phyloP scores from a whole-genome alignment of 192 early-diverging fungal genomes.

The Linnemannia elongata region DNA sequence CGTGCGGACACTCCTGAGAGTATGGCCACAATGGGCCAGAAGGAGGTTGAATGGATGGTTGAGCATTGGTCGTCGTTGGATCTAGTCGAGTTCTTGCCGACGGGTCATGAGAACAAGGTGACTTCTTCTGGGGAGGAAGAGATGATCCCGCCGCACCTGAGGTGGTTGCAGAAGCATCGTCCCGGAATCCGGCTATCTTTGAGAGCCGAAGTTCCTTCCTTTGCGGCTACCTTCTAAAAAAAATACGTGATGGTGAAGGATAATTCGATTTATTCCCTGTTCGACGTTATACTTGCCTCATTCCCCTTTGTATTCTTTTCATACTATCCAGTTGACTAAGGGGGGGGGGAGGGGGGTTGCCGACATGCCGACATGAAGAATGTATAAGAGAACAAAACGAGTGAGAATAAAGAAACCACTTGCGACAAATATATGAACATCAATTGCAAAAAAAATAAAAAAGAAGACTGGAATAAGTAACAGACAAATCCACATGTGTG shows the following conservation, averaged over 20 bases:
- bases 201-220: background rate
- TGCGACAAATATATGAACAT: too few species aligned
- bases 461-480: too few species aligned
- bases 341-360: too few species aligned
- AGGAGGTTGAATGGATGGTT: background rate
- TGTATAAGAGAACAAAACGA: too few species aligned
- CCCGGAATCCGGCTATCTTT: background rate
- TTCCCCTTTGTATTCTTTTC: too few species aligned
- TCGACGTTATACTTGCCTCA: too few species aligned
- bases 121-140: background rate
- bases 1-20: background rate
- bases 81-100: background rate
- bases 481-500: too few species aligned
- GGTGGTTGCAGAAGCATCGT: background rate
- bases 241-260: background rate
- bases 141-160: background rate
- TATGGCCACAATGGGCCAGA: background rate
- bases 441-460: too few species aligned
- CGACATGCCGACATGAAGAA: too few species aligned
- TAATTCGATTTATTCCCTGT: background rate
- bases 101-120: background rate
- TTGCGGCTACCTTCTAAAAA: background rate
- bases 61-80: background rate
- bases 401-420: too few species aligned
- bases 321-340: too few species aligned